These are phyloP conservation scores for Talaromyces piceae DNA, from an alignment of 2,329 filamentous ascomycete genomes.

Conservation along the genomic window DNA sequence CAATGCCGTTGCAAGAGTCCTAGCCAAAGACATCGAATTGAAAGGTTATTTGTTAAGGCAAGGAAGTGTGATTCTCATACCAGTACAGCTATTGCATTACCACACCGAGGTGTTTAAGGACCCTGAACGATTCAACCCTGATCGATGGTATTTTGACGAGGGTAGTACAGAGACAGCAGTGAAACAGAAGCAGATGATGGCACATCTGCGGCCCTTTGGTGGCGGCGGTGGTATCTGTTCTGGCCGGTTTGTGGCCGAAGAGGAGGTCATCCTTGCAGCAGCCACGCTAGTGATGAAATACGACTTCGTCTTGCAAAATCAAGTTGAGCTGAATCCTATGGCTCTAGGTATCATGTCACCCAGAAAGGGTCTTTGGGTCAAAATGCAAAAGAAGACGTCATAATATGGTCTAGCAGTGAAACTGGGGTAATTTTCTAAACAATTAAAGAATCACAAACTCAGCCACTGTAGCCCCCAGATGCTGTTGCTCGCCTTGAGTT, in stretches of 20 bases:
- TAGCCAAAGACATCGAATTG: constrained; percentile 7
- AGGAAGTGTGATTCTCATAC: constrained; percentile 9
- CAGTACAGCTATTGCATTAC: constrained; percentile 6
- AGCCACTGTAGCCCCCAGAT: constrained; percentile 10
- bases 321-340: constrained; percentile 6
- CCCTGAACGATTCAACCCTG: constrained; percentile 5
- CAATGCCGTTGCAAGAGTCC: constrained; percentile 8
- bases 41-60: constrained; percentile 8
- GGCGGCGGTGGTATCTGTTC: constrained; percentile 10
- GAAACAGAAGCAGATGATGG: constrained; percentile 5
- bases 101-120: constrained; percentile 4
- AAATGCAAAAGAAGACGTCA: neutral
- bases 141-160: constrained; percentile 6
- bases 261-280: constrained; percentile 9
- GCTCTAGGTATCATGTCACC: constrained; percentile 7
- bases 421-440: neutral
- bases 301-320: constrained; percentile 1
- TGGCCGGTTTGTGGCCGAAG: constrained; percentile 10
- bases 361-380: neutral
- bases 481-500: constrained; percentile 6
- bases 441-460: constrained; percentile 8
- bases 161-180: neutral
- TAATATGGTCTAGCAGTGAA: neutral
- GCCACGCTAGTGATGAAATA: constrained; percentile 5
- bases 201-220: constrained; percentile 7